These are phyloP conservation scores for Phaeosphaeria sp. DNA, from an alignment of 2,329 filamentous ascomycete genomes.

Conservation along the genomic window DNA sequence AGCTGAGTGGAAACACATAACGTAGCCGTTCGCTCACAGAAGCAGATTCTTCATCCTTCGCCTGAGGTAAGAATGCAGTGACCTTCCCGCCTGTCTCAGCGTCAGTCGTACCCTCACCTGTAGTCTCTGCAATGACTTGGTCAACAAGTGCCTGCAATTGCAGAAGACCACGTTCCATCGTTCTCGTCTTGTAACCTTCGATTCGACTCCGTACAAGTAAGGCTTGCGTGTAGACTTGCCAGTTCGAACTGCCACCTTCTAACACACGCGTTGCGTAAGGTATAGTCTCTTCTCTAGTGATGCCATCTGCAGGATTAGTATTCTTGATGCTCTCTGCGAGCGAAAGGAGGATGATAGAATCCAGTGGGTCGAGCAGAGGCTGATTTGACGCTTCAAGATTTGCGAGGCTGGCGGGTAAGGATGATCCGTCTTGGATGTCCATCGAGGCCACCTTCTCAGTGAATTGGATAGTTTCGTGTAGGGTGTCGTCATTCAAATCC, in stretches of 20 bases:
- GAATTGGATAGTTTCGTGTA: conserved; percentile 88
- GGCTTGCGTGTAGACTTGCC: conserved; percentile 97
- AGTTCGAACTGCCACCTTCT: conserved; percentile 88
- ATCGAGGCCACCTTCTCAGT: conserved; percentile 59
- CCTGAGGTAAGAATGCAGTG: conserved; percentile 80
- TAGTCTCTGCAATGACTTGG: conserved; percentile 89
- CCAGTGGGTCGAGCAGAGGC: conserved; percentile 79
- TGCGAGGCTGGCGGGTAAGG: conserved; percentile 67
- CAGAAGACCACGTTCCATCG: conserved; percentile 85
- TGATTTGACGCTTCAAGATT: conserved; percentile 79
- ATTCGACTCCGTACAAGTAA: conserved; percentile 88
- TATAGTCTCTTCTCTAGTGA: conserved; percentile 92
- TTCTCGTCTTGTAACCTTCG: conserved; percentile 85
- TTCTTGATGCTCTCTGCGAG: conserved; percentile 89
- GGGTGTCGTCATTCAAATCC: conserved; percentile 87
- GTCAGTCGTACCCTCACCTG: conserved; percentile 39
- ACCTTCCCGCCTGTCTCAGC: conserved; percentile 54
- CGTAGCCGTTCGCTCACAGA: conserved; percentile 76
- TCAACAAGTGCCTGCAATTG: conserved; percentile 96
- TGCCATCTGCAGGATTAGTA: conserved; percentile 79
- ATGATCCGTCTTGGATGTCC: conserved; percentile 53
- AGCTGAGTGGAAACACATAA: conserved; percentile 83
- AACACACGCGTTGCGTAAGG: conserved; percentile 91
- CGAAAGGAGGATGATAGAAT: conserved; percentile 85
- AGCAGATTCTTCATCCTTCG: conserved; percentile 79